Evolutionary conservation across 2,329 filamentous ascomycete genomes (phyloP), one percentile per base, ranked within the genome.

Genomic region (Bipolaris bicolor): DNA sequence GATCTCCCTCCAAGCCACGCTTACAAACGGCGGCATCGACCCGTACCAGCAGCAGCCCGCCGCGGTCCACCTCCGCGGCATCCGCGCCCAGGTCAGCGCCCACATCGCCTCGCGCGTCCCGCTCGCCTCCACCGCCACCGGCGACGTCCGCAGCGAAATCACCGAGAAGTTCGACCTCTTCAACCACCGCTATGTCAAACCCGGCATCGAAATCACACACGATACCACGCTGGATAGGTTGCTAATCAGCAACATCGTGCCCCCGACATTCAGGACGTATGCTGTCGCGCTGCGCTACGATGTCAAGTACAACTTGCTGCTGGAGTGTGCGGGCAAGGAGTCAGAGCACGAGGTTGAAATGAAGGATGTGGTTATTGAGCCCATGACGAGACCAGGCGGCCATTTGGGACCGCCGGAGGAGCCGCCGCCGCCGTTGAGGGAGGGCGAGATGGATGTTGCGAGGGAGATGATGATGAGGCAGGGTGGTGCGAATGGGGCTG

Each of bases 201-300:
- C 65, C 5, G 65, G 65, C 7, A 43, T 67, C 13, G 22, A 60
- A 11, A 53, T 61, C 22, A 54, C 44, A 1, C 49, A 49, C 3
- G 53, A 58, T 9, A 65, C 61, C 1, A 33, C 31, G 2, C 18
- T 63, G n/a, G 36, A 62, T 6, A 54, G 52, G 11, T 60, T 66
- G 22, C 56, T 55, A 9, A 58, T 67, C 48, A 66, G 53, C 50
- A 58, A 44, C 4, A 47, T 60, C 15, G 56, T 67, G 6, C 60
- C 60, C 3, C 65, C 67, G 3, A 60, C 59, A 1, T 70, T 70
- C 31, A 60, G 50, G 18, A 66, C 65, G 9, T 68, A 68, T 20
- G 58, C 61, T 3, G 31, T 68, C 1, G 58, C 62, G 5, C 36
- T 63, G 15, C 40, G 34, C 5, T 68, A 70, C 36, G 59, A 62